Base-by-base conservation (phyloP, 768 basidiomycete genomes). In the Cytidiella melzeri region DNA sequence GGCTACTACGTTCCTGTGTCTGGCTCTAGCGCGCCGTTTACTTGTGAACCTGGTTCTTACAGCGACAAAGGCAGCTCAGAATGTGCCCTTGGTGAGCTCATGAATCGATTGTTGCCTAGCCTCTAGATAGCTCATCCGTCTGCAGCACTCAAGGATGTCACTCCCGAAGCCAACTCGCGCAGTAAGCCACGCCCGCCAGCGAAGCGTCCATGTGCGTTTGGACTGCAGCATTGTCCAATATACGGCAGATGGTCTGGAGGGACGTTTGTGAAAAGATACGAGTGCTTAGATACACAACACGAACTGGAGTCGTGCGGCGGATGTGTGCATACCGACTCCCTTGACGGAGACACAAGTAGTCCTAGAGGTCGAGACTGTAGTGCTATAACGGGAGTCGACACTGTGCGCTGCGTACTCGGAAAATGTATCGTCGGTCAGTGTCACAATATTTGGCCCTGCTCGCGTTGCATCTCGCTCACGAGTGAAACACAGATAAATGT, bases 361-460 rank as follows among this genome's bases (percentile, higher is more conserved):
- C 65, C 61, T n/a, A 62, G 62, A 9, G 73, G 73, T 1, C 56
- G 69, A 36, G 74, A 76, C 58, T 76, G 74, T 59, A 72, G 69
- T 41, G 58, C 62, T 11, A 74, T 75, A 51, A 64, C 69, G 13
- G 57, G 69, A 42, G 71, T 70, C 15, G 64, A 67, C 42, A 49
- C 61, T 7, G 70, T 75, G 20, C 54, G 58, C 11, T 74, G 73
- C 58, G 50, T 57, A 5, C 51, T 51, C 10, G 67, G 71, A 15
- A 41, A 52, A 27, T 76, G 73, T 51, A 34, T 65, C 25, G 67
- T 75, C 39, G 61, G 72, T 71, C 57, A 60, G 61, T 64, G 6
- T 23, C 24, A 7, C 30, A 34, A n/a, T n/a, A n/a, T n/a, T n/a
- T n/a, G n/a, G n/a, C n/a, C n/a, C n/a, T n/a, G n/a, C n/a, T n/a